Percentiles rank a stretch among this genome's conserved stretches.
phyloP scores from a whole-genome alignment of 1,139 yeast species.

The Lodderomyces parapsilosis region DNA sequence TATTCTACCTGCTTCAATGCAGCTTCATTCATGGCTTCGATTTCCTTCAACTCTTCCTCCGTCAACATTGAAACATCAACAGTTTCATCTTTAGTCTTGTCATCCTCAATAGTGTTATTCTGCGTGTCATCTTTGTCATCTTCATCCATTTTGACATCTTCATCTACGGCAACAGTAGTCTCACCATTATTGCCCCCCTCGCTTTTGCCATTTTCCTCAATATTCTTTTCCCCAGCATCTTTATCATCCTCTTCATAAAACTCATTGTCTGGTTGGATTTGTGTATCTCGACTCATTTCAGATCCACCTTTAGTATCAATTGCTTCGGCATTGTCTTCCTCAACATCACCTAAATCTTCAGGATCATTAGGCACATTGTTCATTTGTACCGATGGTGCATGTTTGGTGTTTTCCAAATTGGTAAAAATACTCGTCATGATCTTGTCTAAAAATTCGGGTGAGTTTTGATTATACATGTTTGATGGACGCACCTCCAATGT shows the following conservation, averaged over 20 bases:
- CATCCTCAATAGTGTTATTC: constrained; percentile 8
- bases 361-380: constrained; percentile 84
- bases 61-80: constrained; percentile 21
- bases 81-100: constrained; percentile 7
- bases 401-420: constrained; percentile 83
- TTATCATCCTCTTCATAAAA: constrained; percentile 64
- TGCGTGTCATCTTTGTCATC: constrained; percentile 4
- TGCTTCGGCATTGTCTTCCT: constrained; percentile 67
- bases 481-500: constrained; percentile 90
- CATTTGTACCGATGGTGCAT: constrained; percentile 95
- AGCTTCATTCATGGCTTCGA: constrained; percentile 31
- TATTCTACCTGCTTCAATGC: constrained; percentile 6
- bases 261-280: constrained; percentile 64
- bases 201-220: constrained; percentile 6
- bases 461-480: constrained; percentile 94
- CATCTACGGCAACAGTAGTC: constrained; percentile 3
- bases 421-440: constrained; percentile 73
- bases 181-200: not conserved
- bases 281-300: constrained; percentile 75
- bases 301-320: constrained; percentile 92
- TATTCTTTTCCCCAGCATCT: constrained; percentile 42
- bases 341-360: constrained; percentile 70
- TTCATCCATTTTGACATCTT: constrained; percentile 1
- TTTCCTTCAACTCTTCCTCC: constrained; percentile 40
- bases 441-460: constrained; percentile 88